Percentiles rank a stretch among this genome's conserved stretches.
These are phyloP conservation scores for Fraxinus excelsior DNA, from an alignment of 257 asterid species.

Conservation along the genomic window DNA sequence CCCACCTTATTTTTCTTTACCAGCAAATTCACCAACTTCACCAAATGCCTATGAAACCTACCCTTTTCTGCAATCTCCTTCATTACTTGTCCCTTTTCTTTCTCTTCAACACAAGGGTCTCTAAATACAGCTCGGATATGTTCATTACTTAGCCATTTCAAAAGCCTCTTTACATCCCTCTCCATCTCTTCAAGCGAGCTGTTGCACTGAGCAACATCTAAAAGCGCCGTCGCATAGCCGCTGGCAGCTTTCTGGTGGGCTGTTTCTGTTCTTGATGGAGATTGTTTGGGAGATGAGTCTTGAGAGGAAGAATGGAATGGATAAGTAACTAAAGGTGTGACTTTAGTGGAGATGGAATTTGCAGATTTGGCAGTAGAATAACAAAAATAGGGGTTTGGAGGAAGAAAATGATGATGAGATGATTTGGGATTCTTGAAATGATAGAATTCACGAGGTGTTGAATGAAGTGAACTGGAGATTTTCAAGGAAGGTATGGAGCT, in stretches of 20 bases:
- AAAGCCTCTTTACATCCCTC: conserved; percentile 43
- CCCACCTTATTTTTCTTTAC: conserved; percentile 36
- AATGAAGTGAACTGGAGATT: conserved; percentile 29
- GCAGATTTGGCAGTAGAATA: conserved; percentile 21
- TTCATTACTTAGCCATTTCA: conserved; percentile 36
- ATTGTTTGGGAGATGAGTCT: conserved; percentile 24
- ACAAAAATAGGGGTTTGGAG: conserved; percentile 7
- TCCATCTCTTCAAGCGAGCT: conserved; percentile 33
- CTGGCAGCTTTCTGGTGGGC: conserved; percentile 37
- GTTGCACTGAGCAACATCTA: conserved; percentile 43
- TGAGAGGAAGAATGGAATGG: conserved; percentile 17
- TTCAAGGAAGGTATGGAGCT: conserved; percentile 39
- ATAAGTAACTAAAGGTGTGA: conserved; percentile 18
- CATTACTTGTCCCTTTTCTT: conserved; percentile 38
- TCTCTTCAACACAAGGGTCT: conserved; percentile 28
- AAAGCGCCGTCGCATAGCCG: conserved; percentile 64
- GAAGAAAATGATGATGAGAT: conserved; percentile 9
- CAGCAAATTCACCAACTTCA: conserved; percentile 44
- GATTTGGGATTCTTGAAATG: conserved; percentile 27
- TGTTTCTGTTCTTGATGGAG: conserved; percentile 13
- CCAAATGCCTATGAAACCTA: conserved; percentile 44
- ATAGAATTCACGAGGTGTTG: conserved; percentile 27
- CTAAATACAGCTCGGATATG: conserved; percentile 12
- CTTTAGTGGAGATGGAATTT: conserved; percentile 13
- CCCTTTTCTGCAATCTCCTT: conserved; percentile 41